Evolutionary conservation across 2,329 filamentous ascomycete species (phyloP).

Genomic region (Penicillium sp.): DNA sequence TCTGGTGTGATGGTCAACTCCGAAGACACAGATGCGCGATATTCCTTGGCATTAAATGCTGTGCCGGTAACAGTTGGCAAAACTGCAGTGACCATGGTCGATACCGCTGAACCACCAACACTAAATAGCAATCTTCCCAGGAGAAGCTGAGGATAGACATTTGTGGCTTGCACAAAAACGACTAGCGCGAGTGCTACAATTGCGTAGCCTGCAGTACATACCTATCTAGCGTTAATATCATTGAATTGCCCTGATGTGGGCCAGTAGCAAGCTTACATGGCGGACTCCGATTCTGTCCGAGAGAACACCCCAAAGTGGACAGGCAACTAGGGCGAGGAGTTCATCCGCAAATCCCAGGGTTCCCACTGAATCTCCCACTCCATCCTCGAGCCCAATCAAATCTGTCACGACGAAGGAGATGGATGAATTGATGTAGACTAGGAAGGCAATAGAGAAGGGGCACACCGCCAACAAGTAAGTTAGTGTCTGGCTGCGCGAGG

Average conservation of each 20-base stretch:
- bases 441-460: slow-evolving; percentile 57
- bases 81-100: slow-evolving; percentile 96
- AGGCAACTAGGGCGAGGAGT: slow-evolving; percentile 41
- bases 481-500: slow-evolving; percentile 48
- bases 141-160: slow-evolving; percentile 81
- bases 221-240: slow-evolving; percentile 25
- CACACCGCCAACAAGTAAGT: slow-evolving; percentile 56
- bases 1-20: slow-evolving; percentile 52
- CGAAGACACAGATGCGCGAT: slow-evolving; percentile 49
- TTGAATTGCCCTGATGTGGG: not conserved
- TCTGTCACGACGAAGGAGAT: slow-evolving; percentile 58
- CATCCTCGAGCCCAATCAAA: slow-evolving; percentile 48
- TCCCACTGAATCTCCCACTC: slow-evolving; percentile 54
- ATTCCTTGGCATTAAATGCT: slow-evolving; percentile 33
- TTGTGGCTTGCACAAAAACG: slow-evolving; percentile 72
- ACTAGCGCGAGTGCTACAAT: slow-evolving; percentile 70
- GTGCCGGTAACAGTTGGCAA: slow-evolving; percentile 60
- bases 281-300: slow-evolving; percentile 44
- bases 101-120: slow-evolving; percentile 81
- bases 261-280: slow-evolving; percentile 30
- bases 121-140: slow-evolving; percentile 80
- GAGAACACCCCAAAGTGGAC: slow-evolving; percentile 43
- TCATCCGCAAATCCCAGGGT: slow-evolving; percentile 45
- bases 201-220: slow-evolving; percentile 64
- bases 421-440: slow-evolving; percentile 58